Base-by-base conservation (phyloP, 331 rosid species). In the Malus hybrid region DNA sequence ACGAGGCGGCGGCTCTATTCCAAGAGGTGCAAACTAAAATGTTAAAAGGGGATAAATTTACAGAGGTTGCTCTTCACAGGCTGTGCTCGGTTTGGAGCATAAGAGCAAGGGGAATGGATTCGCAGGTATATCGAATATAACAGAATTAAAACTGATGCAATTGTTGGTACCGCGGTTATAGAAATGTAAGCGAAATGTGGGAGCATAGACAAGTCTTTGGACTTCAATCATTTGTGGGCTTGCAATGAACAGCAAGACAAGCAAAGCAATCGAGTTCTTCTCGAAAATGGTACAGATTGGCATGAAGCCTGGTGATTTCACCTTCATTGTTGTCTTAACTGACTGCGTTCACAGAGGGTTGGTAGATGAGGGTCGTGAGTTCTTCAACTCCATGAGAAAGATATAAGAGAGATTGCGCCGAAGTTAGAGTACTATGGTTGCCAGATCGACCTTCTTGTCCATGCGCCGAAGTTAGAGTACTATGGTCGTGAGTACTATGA, bases 191-290 rank as follows among this genome's bases (percentile, higher is more conserved):
- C 24, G 24, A 24, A 24, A 24, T 24, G 24, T 24, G 24, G 24
- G 24, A 24, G 24, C 24, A 24, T 24, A 24, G 24, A 24, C 24
- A 24, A 24, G 29, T 86, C 95, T 44, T 11, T 93, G 95, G 93
- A 93, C 97, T 67, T 87, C 96, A 14, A 81, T 89, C 63, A 87
- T 93, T 73, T 87, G 88, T 76, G 96, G 91, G 44, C 87, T 90
- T 36, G 92, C 98, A 70, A 88, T 76, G 89, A 93, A 28, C 1
- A 1, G 29, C 29, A 28, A 28, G 29, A 28, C 29, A 28, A 28
- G 29, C 29, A 28, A 28, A 28, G 29, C 29, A 28, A 28, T 28
- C 16, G 83, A 85, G 78, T 67, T 89, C 29, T 93, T 90, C 77
- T 70, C 88, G 57, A 86, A 83, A 80, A 89, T 93, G 93, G 67